Evolutionary conservation across 2,329 filamentous ascomycete genomes (phyloP).

Genomic region (Colletotrichum sojae): DNA sequence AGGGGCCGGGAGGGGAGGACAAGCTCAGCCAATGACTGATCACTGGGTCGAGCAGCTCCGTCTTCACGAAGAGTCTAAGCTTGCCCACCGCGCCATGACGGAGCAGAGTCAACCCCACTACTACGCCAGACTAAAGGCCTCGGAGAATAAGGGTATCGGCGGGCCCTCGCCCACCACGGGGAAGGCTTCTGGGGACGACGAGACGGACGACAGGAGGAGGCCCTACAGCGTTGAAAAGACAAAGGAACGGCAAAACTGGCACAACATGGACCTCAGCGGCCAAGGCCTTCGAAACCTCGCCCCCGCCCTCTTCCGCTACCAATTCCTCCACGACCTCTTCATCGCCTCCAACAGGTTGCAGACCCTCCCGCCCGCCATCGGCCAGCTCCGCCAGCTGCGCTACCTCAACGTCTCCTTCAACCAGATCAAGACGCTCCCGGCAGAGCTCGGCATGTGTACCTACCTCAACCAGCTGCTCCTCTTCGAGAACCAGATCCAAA

Average conservation of each 20-base stretch:
- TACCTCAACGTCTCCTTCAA: conserved; percentile 93
- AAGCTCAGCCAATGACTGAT: conserved; percentile 69
- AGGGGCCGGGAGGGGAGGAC: conserved; percentile 62
- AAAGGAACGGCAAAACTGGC: conserved; percentile 85
- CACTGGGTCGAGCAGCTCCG: conserved; percentile 93
- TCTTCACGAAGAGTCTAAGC: conserved; percentile 82
- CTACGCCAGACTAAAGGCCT: conserved; percentile 80
- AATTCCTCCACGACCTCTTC: conserved; percentile 92
- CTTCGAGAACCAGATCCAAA: conserved; percentile 90
- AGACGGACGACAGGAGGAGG: conserved; percentile 69
- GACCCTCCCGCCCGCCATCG: conserved; percentile 84
- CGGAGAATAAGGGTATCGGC: conserved; percentile 77
- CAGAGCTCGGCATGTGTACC: conserved; percentile 97
- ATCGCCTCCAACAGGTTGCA: conserved; percentile 93
- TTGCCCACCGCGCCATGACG: conserved; percentile 78
- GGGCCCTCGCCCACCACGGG: conserved; percentile 66
- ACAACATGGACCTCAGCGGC: conserved; percentile 94
- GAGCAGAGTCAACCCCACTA: conserved; percentile 76
- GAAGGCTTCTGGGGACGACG: conserved; percentile 65
- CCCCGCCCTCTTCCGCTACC: conserved; percentile 85
- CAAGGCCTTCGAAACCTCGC: conserved; percentile 91
- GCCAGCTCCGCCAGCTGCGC: conserved; percentile 83
- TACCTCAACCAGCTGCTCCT: conserved; percentile 88
- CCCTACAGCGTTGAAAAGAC: conserved; percentile 77
- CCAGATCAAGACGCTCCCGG: conserved; percentile 83